phyloP scores from a whole-genome alignment of 169 alveolate species.

The Babesia ovata region DNA sequence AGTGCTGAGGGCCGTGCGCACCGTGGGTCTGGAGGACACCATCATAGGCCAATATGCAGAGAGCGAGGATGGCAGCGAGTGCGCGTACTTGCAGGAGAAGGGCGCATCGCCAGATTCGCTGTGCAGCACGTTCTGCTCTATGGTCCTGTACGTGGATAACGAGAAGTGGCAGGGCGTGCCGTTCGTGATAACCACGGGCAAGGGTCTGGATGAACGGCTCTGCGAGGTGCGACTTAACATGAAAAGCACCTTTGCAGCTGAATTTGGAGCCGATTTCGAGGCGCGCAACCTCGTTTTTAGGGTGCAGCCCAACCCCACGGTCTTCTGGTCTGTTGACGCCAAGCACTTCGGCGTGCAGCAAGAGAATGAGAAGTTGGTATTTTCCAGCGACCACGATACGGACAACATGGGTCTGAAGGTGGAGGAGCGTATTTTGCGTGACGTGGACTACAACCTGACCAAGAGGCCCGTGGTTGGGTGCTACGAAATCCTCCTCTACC shows the following conservation, averaged over 20 bases:
- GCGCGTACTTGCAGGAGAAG: constrained; percentile 41
- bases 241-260: constrained; percentile 25
- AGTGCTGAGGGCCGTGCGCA: constrained; percentile 47
- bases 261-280: constrained; percentile 41
- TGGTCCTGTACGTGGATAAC: constrained; percentile 56
- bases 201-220: constrained; percentile 61
- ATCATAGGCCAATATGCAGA: constrained; percentile 60
- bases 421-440: constrained; percentile 61
- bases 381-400: constrained; percentile 49
- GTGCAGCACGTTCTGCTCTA: constrained; percentile 60
- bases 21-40: constrained; percentile 50
- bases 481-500: constrained; percentile 60
- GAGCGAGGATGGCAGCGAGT: constrained; percentile 46
- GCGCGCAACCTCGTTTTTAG: constrained; percentile 60
- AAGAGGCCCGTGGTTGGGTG: constrained; percentile 67
- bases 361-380: constrained; percentile 21
- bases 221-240: constrained; percentile 48
- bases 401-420: constrained; percentile 39
- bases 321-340: constrained; percentile 51
- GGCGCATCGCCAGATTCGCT: constrained; percentile 50
- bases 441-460: constrained; percentile 60
- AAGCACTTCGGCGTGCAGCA: constrained; percentile 28
- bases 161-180: constrained; percentile 71
- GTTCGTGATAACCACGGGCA: constrained; percentile 66
- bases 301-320: constrained; percentile 64